Percentiles rank a stretch among this genome's conserved stretches.
Evolutionary conservation across 257 asterid genomes (phyloP).

Genomic region (Gynochthodes officinalis): DNA sequence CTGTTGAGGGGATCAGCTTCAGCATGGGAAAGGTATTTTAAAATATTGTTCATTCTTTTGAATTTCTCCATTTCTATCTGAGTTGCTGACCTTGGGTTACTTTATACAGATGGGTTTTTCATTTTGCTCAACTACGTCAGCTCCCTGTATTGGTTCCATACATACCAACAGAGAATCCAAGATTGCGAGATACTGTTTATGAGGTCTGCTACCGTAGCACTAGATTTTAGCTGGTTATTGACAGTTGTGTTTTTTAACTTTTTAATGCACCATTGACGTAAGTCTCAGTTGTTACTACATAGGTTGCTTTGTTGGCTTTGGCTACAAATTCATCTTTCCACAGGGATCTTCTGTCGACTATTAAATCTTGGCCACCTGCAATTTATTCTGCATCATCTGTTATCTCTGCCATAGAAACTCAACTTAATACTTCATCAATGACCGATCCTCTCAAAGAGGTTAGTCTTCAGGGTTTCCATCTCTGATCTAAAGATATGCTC

Average conservation of each 20-base stretch:
- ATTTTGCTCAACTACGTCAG: conserved; percentile 97
- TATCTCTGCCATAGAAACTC: conserved; percentile 94
- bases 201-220: conserved; percentile 54
- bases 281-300: conserved; percentile 24
- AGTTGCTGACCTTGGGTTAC: conserved; percentile 24
- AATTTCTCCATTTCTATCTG: conserved; percentile 8
- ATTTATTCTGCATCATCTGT: conserved; percentile 80
- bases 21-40: conserved; percentile 92
- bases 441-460: conserved; percentile 89
- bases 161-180: conserved; percentile 93
- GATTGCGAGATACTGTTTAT: conserved; percentile 92
- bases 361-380: conserved; percentile 82
- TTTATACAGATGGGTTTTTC: conserved; percentile 86
- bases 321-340: conserved; percentile 85
- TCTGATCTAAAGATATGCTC: conserved; percentile 8
- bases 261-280: neutral
- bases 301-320: conserved; percentile 98
- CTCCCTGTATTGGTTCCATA: conserved; percentile 96
- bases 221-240: neutral
- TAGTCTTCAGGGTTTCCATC: conserved; percentile 23
- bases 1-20: conserved; percentile 89
- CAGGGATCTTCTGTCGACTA: conserved; percentile 82
- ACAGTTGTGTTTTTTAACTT: neutral
- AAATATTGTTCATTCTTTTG: conserved; percentile 10
- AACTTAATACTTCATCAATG: conserved; percentile 76